phyloP scores from a whole-genome alignment of 352 stramenopile species.

The Phytophthora pseudosyringae region DNA sequence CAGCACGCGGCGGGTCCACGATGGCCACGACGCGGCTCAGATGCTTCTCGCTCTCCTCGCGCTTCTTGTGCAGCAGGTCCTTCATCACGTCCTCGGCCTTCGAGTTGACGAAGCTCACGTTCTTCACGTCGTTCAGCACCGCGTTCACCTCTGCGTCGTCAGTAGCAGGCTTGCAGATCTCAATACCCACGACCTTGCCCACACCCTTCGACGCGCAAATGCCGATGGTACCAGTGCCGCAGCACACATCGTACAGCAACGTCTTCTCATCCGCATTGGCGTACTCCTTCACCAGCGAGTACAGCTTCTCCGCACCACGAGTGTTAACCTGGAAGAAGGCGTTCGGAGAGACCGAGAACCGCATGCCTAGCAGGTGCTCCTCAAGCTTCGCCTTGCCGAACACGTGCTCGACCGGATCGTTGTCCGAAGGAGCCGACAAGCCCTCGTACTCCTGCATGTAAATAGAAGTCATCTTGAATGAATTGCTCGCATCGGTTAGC shows the following conservation, averaged over 20 bases:
- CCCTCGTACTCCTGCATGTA: slow-evolving; percentile 94
- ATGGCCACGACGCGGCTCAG: slow-evolving; percentile 93
- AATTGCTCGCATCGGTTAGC: slow-evolving; percentile 46
- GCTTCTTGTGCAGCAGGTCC: slow-evolving; percentile 75
- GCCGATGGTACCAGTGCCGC: slow-evolving; percentile 98
- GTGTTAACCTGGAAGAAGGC: slow-evolving; percentile 98
- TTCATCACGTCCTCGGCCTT: slow-evolving; percentile 93
- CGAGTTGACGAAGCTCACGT: slow-evolving; percentile 92
- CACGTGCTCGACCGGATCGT: slow-evolving; percentile 88
- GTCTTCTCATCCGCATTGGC: slow-evolving; percentile 78
- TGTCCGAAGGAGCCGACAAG: slow-evolving; percentile 86
- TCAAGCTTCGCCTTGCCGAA: slow-evolving; percentile 78
- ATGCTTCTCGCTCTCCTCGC: slow-evolving; percentile 54
- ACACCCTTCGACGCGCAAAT: slow-evolving; percentile 91
- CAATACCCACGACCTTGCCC: slow-evolving; percentile 86
- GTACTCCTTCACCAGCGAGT: slow-evolving; percentile 94
- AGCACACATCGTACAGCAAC: slow-evolving; percentile 98
- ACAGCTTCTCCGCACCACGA: slow-evolving; percentile 94
- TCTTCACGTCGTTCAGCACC: slow-evolving; percentile 80
- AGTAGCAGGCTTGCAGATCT: slow-evolving; percentile 91
- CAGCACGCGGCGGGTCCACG: slow-evolving; percentile 96
- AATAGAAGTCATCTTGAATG: slow-evolving; percentile 85
- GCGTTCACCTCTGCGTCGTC: slow-evolving; percentile 92
- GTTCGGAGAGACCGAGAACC: slow-evolving; percentile 91
- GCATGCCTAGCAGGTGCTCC: slow-evolving; percentile 87